phyloP scores from a whole-genome alignment of 1,284 basidiomycete species.

The Stereum hirsutum region DNA sequence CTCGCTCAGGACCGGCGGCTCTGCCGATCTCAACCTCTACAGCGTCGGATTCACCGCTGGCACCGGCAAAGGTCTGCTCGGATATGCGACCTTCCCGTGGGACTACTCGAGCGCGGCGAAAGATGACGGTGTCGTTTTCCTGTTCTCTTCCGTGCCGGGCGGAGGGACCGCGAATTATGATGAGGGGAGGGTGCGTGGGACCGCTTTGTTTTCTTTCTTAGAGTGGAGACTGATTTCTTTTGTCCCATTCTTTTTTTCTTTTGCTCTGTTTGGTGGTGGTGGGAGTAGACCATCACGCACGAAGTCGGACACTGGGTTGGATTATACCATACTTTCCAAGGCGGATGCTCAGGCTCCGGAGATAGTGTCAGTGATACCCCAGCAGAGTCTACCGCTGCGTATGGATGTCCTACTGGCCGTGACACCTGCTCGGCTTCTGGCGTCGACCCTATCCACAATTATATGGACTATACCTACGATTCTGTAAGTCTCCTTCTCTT shows the following conservation, averaged over 20 bases:
- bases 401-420: constrained; percentile 35
- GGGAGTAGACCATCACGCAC: constrained; percentile 37
- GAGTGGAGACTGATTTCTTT: too few species aligned
- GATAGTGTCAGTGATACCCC: constrained; percentile 45
- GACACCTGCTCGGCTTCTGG: constrained; percentile 36
- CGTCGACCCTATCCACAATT: constrained; percentile 37
- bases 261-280: neutral
- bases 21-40: constrained; percentile 40
- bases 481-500: too few species aligned
- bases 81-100: constrained; percentile 42
- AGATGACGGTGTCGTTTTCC: constrained; percentile 42
- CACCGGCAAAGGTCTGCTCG: constrained; percentile 31
- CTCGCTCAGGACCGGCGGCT: constrained; percentile 32
- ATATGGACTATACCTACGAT: constrained; percentile 17
- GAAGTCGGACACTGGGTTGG: constrained; percentile 52
- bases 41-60: constrained; percentile 33
- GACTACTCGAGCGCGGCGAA: constrained; percentile 25
- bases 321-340: constrained; percentile 52
- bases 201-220: too few species aligned
- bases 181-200: constrained; percentile 24
- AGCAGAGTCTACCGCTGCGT: constrained; percentile 32
- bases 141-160: constrained; percentile 41
- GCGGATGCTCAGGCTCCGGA: constrained; percentile 38
- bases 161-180: constrained; percentile 36
- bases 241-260: neutral